A percentile compares a stretch with the other conserved stretches of the same genome.
phyloP scores from a whole-genome alignment of 2,329 filamentous ascomycete genomes.

The Colletotrichum australisinense region DNA sequence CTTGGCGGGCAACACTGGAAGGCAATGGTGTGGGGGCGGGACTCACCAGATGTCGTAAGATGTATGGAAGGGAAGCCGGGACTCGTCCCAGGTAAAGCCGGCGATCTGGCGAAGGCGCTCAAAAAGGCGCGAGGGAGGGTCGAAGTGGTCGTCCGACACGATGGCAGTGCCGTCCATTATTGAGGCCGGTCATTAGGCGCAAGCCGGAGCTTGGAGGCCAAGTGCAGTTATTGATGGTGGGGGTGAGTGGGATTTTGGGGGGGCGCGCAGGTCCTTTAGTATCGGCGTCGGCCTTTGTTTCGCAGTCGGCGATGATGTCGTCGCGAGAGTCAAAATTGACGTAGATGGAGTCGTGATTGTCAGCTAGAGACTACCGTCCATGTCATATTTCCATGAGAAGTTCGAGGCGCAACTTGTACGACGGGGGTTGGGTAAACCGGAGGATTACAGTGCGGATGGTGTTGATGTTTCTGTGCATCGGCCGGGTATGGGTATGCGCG shows the following conservation, averaged over 20 bases:
- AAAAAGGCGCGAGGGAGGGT: conserved; percentile 76
- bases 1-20: not conserved
- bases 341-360: not conserved
- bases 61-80: conserved; percentile 66
- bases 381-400: conserved; percentile 18
- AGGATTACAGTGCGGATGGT: not conserved
- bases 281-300: not conserved
- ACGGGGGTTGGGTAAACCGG: not conserved
- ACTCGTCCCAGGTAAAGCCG: conserved; percentile 82
- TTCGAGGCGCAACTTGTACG: not conserved
- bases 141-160: conserved; percentile 65
- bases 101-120: conserved; percentile 79
- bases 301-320: conserved; percentile 3
- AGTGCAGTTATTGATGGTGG: conserved; percentile 38
- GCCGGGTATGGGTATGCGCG: not conserved
- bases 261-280: not conserved
- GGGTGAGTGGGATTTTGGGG: conserved; percentile 19
- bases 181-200: conserved; percentile 41
- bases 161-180: conserved; percentile 64
- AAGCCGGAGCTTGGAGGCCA: conserved; percentile 30
- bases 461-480: conserved; percentile 2
- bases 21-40: conserved; percentile 1
- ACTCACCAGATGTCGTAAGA: conserved; percentile 89
- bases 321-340: not conserved
- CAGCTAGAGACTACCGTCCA: conserved; percentile 28